phyloP scores from a whole-genome alignment of 2,329 filamentous ascomycete genomes.

The Colletotrichum lindemuthianum region DNA sequence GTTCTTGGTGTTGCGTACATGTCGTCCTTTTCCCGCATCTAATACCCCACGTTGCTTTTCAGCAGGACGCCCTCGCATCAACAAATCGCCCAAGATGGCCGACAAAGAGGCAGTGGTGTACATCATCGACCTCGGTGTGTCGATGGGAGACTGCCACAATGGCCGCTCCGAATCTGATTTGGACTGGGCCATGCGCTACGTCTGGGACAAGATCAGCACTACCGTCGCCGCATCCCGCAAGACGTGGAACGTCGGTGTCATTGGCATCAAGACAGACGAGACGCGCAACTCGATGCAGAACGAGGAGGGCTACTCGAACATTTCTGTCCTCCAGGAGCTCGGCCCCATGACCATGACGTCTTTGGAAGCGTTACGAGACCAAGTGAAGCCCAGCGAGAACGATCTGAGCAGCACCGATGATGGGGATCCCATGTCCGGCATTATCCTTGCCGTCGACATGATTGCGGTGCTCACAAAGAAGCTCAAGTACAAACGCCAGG shows the following conservation, averaged over 20 bases:
- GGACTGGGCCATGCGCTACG: slow-evolving; percentile 88
- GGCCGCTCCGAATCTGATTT: slow-evolving; percentile 83
- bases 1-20: too few relatives aligned
- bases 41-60: background rate
- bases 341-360: slow-evolving; percentile 71
- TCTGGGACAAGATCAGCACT: slow-evolving; percentile 89
- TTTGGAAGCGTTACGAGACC: slow-evolving; percentile 70
- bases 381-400: slow-evolving; percentile 70
- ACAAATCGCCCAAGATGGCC: slow-evolving; percentile 69
- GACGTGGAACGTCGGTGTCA: slow-evolving; percentile 77
- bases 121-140: slow-evolving; percentile 85
- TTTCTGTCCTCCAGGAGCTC: slow-evolving; percentile 80
- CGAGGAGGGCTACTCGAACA: slow-evolving; percentile 81
- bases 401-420: slow-evolving; percentile 55
- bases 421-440: slow-evolving; percentile 88
- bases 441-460: slow-evolving; percentile 88
- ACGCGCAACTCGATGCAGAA: slow-evolving; percentile 76
- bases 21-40: background rate
- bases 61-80: background rate
- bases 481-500: slow-evolving; percentile 81
- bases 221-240: slow-evolving; percentile 74
- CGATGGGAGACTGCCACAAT: slow-evolving; percentile 80
- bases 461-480: slow-evolving; percentile 83
- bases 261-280: slow-evolving; percentile 84
- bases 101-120: slow-evolving; percentile 94